Base-by-base conservation (phyloP, 495 filamentous ascomycete species). In the Talaromyces nanjingensis region DNA sequence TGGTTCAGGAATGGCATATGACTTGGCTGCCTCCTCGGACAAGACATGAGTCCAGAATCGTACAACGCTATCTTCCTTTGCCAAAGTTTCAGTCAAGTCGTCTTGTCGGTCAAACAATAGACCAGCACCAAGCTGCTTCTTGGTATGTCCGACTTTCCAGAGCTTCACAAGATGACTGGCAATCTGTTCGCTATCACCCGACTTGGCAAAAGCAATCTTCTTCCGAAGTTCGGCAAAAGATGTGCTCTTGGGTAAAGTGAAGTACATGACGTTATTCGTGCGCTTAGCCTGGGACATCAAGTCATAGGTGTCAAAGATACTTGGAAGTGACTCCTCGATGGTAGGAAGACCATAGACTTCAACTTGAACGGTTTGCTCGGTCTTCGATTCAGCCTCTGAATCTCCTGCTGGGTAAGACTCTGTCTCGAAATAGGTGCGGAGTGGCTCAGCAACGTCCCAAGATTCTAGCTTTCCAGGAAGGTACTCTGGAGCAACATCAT, bases 41-140 rank as follows among this genome's bases (percentile, higher is more conserved):
- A 81, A 73, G 1, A 72, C 64, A 52, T 81, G 72, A 68, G 77
- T 74, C 78, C 78, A 81, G 60, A 79, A 79, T 27, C 78, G 75
- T 33, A 74, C 70, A 6, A 64, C 66, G 5, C 65, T 67, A 20
- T 65, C 45, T 1, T 74, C 73, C 7, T 70, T 47, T 42, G 75
- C 71, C 47, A 81, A 33, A 1, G 75, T 70, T 24, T 66, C 61
- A 9, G 75, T 72, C 16, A 81, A 63, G 59, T 79, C 70, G 0
- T 72, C 70, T 34, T 78, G 68, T 1, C 75, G 75, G 39, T 73
- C 68, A 60, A 81, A 75, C 0, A 71, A 70, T 0, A 79, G 68
- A 8, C 75, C 75, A 8, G 77, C 68, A 0, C 73, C 75, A 59
- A 69, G 75, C 37, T 71, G 69, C 52, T 73, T 70, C 39, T 69